These are phyloP conservation scores for Penicillium nordicum DNA, from an alignment of 2,329 filamentous ascomycete genomes.

Conservation along the genomic window DNA sequence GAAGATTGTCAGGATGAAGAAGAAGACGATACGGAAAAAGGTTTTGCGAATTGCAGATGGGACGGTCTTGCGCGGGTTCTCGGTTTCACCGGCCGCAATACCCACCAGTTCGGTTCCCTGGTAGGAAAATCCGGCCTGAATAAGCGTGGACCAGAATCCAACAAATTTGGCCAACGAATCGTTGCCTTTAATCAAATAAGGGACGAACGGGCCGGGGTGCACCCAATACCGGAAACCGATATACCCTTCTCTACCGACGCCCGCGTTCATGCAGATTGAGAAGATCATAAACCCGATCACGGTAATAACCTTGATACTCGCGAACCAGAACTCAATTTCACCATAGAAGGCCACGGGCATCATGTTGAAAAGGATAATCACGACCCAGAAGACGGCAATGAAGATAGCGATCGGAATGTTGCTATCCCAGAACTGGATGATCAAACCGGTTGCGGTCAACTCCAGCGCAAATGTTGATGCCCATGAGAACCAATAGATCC, in stretches of 20 bases:
- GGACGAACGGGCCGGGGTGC: slow-evolving; percentile 64
- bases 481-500: slow-evolving; percentile 81
- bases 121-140: slow-evolving; percentile 41
- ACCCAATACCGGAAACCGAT: slow-evolving; percentile 72
- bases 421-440: slow-evolving; percentile 70
- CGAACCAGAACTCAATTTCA: slow-evolving; percentile 75
- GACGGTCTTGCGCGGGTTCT: slow-evolving; percentile 67
- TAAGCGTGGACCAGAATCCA: slow-evolving; percentile 54
- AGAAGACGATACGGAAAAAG: slow-evolving; percentile 68
- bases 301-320: slow-evolving; percentile 71
- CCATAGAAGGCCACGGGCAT: slow-evolving; percentile 69
- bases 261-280: slow-evolving; percentile 70
- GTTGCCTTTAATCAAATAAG: slow-evolving; percentile 56
- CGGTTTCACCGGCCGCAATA: slow-evolving; percentile 71
- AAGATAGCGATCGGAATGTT: slow-evolving; percentile 64
- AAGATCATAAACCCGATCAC: slow-evolving; percentile 74
- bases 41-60: slow-evolving; percentile 69
- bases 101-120: slow-evolving; percentile 69
- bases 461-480: slow-evolving; percentile 69
- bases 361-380: slow-evolving; percentile 67
- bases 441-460: slow-evolving; percentile 66
- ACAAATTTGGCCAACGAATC: slow-evolving; percentile 61
- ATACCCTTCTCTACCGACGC: slow-evolving; percentile 65
- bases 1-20: slow-evolving; percentile 49
- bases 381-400: slow-evolving; percentile 68